These are phyloP conservation scores for Heliosperma pusillum DNA, from an alignment of 148 eudicot genomes.

Conservation along the genomic window DNA sequence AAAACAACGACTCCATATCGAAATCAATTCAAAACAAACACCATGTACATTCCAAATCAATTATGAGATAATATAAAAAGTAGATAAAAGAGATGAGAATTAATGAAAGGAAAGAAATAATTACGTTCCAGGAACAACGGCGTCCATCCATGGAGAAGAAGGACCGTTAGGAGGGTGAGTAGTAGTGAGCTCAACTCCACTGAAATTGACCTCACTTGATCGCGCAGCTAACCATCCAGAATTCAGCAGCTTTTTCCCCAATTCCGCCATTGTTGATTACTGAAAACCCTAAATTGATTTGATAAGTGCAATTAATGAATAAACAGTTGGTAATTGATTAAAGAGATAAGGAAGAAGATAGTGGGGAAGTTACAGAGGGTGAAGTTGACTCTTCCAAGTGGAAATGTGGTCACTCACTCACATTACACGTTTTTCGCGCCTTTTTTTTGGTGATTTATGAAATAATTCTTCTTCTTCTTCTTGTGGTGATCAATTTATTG, in stretches of 20 bases:
- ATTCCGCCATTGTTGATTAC: slow-evolving; percentile 41
- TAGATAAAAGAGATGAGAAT: background rate
- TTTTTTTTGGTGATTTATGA: too few relatives aligned
- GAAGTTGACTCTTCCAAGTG: background rate
- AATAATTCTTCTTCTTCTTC: too few relatives aligned
- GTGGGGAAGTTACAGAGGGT: background rate
- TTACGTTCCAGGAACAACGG: slow-evolving; percentile 94
- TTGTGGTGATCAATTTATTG: too few relatives aligned
- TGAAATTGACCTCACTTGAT: slow-evolving; percentile 68
- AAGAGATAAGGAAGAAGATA: background rate
- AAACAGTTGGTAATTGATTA: too few relatives aligned
- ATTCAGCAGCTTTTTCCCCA: slow-evolving; percentile 59
- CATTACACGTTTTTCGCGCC: background rate
- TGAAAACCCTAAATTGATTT: slow-evolving; percentile 3
- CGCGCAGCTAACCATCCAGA: slow-evolving; percentile 90
- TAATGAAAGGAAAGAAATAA: slow-evolving; percentile 3
- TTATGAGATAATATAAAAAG: background rate
- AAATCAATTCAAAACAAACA: background rate
- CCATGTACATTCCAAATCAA: background rate
- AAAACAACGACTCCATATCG: background rate
- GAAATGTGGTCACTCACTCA: background rate
- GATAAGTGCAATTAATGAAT: background rate
- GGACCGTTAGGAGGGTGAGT: slow-evolving; percentile 56
- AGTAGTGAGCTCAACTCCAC: slow-evolving; percentile 83
- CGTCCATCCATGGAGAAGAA: slow-evolving; percentile 67